Conservation (phyloP, 1,139 yeast species). For the Candida mesenterica region DNA sequence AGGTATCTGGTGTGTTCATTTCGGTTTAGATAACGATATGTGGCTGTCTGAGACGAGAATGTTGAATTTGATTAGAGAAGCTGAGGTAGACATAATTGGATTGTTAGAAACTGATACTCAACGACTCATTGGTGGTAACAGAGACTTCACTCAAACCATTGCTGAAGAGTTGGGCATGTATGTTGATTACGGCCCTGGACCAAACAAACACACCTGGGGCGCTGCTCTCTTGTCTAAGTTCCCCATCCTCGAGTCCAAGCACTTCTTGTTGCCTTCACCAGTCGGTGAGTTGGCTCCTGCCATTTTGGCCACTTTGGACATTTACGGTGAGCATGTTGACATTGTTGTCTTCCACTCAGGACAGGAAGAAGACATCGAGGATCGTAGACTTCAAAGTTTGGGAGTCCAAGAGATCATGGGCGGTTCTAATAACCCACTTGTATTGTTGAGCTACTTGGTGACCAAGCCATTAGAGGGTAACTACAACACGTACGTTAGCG, state of each 20-base stretch:
- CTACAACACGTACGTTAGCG: conserved; percentile 87
- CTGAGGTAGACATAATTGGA: conserved; percentile 89
- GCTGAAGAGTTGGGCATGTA: conserved; percentile 95
- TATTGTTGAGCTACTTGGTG: conserved; percentile 84
- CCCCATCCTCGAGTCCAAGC: conserved; percentile 87
- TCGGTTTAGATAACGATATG: conserved; percentile 95
- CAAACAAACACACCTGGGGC: conserved; percentile 98
- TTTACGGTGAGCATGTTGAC: conserved; percentile 83
- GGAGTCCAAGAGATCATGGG: conserved; percentile 82
- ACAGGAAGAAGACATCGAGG: conserved; percentile 96
- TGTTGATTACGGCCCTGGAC: conserved; percentile 96
- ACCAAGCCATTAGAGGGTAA: conserved; percentile 85
- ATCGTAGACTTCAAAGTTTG: conserved; percentile 81
- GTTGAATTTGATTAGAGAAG: conserved; percentile 77
- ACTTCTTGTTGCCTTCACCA: conserved; percentile 89
- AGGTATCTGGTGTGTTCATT: conserved; percentile 98
- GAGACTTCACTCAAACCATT: conserved; percentile 87
- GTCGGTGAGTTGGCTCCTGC: conserved; percentile 99
- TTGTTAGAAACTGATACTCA: conserved; percentile 91
- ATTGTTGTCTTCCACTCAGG: conserved; percentile 97
- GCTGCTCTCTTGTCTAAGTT: conserved; percentile 88
- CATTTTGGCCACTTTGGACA: conserved; percentile 90
- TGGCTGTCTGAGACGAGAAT: conserved; percentile 95
- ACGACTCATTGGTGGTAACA: conserved; percentile 88
- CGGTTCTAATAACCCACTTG: conserved; percentile 69